Conservation (phyloP, 2,329 filamentous ascomycete species). For the Colletotrichum ledebouriae region DNA sequence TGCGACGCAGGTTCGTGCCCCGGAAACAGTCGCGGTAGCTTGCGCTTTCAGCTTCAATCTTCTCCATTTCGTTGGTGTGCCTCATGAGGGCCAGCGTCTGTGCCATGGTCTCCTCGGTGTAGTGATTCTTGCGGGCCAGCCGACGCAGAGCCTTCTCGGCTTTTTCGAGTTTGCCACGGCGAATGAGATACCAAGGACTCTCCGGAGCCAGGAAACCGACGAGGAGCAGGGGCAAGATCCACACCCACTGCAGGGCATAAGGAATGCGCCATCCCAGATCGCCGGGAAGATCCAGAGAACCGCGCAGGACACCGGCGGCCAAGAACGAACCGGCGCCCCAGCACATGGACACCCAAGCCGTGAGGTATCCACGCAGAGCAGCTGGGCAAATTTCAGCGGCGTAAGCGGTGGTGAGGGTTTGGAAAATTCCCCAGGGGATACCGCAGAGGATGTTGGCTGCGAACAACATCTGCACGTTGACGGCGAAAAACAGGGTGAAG, state of each 20-base stretch:
- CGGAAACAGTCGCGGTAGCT: slow-evolving; percentile 57
- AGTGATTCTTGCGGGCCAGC: slow-evolving; percentile 48
- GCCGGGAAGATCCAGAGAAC: slow-evolving; percentile 41
- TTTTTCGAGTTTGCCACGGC: slow-evolving; percentile 56
- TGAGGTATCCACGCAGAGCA: slow-evolving; percentile 58
- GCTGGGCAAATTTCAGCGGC: slow-evolving; percentile 54
- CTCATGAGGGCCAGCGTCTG: slow-evolving; percentile 55
- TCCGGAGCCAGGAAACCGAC: slow-evolving; percentile 62
- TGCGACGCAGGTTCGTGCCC: slow-evolving; percentile 52
- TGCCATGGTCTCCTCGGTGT: slow-evolving; percentile 56
- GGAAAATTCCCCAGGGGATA: slow-evolving; percentile 53
- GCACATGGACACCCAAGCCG: slow-evolving; percentile 56
- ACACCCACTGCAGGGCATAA: slow-evolving; percentile 64
- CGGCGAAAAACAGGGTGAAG: slow-evolving; percentile 54
- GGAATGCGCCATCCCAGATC: slow-evolving; percentile 46
- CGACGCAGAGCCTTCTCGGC: slow-evolving; percentile 56
- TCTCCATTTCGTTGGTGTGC: slow-evolving; percentile 55
- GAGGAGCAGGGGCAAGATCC: slow-evolving; percentile 59
- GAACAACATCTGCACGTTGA: slow-evolving; percentile 50
- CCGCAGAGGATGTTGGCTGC: slow-evolving; percentile 45
- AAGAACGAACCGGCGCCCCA: slow-evolving; percentile 56
- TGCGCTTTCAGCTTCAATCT: slow-evolving; percentile 48
- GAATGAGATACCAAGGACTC: slow-evolving; percentile 65
- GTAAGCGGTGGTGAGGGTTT: slow-evolving; percentile 55
- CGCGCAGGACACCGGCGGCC: slow-evolving; percentile 52